Percentiles rank a stretch among this genome's conserved stretches.
phyloP scores from a whole-genome alignment of 306 rosid genomes.

The Lathyrus aphaca region DNA sequence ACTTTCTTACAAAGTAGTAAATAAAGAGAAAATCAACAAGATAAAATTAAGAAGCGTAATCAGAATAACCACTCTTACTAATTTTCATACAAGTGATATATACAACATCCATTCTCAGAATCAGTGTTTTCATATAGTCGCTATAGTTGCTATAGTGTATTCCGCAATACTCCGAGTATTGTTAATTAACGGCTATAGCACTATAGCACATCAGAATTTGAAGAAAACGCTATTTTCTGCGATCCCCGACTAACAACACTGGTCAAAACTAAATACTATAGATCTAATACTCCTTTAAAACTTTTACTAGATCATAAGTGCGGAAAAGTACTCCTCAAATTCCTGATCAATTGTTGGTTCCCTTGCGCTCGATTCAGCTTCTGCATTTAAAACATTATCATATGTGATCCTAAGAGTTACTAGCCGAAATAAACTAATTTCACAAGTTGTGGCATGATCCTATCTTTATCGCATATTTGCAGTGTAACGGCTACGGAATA shows the following conservation, averaged over 20 bases:
- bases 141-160: not conserved
- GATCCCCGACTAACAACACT: not conserved
- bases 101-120: constrained; percentile 11
- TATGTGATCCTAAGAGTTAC: not conserved
- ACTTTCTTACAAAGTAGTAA: too few relatives aligned
- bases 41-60: too few relatives aligned
- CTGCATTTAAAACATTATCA: constrained; percentile 53
- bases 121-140: not conserved
- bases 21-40: too few relatives aligned
- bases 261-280: constrained; percentile 27
- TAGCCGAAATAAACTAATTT: constrained; percentile 11
- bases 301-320: constrained; percentile 68
- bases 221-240: not conserved
- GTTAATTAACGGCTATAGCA: too few relatives aligned
- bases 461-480: not conserved
- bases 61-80: not conserved
- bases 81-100: constrained; percentile 27
- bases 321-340: constrained; percentile 88
- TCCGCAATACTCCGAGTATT: too few relatives aligned
- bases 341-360: constrained; percentile 92
- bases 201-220: not conserved
- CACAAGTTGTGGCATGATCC: not conserved
- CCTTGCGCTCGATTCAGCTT: constrained; percentile 60
- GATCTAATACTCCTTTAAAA: constrained; percentile 29
- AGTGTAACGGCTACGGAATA: not conserved